Evolutionary conservation across 2,329 filamentous ascomycete genomes (phyloP).

Genomic region (Xylaria sp.): DNA sequence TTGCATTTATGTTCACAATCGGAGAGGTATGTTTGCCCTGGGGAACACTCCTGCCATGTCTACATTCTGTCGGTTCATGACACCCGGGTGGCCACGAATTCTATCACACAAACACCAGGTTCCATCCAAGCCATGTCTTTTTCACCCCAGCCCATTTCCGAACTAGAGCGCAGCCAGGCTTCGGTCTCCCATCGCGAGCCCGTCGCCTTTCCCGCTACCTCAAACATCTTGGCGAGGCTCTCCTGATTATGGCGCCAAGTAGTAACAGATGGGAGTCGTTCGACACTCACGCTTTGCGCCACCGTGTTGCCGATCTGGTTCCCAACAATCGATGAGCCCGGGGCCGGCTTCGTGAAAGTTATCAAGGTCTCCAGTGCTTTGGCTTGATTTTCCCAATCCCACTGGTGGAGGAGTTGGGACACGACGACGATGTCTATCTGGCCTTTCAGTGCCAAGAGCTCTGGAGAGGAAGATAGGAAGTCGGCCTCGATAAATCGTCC

Average conservation of each 20-base stretch:
- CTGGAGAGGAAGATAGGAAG: slow-evolving; percentile 44
- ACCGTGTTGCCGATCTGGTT: slow-evolving; percentile 11
- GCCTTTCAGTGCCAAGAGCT: slow-evolving; percentile 50
- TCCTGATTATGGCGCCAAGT: slow-evolving; percentile 20
- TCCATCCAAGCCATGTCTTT: slow-evolving; percentile 30
- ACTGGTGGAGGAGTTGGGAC: slow-evolving; percentile 57
- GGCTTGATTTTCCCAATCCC: slow-evolving; percentile 53
- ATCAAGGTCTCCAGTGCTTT: slow-evolving; percentile 48
- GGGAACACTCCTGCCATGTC: too few relatives aligned
- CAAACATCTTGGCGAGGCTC: slow-evolving; percentile 27
- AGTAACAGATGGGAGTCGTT: neutral
- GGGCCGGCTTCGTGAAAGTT: slow-evolving; percentile 14
- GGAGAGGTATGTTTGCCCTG: too few relatives aligned
- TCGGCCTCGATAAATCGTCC: slow-evolving; percentile 50
- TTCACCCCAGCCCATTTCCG: slow-evolving; percentile 33
- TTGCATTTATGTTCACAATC: too few relatives aligned
- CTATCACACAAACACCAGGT: neutral
- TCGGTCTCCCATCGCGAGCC: slow-evolving; percentile 32
- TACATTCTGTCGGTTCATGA: too few relatives aligned
- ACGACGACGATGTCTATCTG: slow-evolving; percentile 55
- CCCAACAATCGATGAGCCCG: neutral
- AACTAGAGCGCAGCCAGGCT: slow-evolving; percentile 24
- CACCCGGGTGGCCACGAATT: neutral
- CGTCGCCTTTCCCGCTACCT: slow-evolving; percentile 23
- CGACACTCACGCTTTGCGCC: neutral